Conservation (phyloP, 208 protist species). For the Crithidia expoeki region DNA sequence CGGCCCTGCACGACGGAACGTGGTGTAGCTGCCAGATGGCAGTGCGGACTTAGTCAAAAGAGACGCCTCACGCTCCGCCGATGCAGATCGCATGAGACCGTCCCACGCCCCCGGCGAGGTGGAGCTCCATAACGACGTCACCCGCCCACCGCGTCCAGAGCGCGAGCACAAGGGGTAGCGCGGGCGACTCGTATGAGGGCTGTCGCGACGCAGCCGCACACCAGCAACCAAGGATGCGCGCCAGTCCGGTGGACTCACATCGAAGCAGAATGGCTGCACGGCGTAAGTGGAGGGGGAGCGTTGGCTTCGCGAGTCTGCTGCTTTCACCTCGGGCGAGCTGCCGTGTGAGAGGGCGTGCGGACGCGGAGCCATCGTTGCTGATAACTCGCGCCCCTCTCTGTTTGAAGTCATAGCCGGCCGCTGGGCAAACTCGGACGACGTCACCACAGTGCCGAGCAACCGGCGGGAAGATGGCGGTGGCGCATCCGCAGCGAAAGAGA, state of each 20-base stretch:
- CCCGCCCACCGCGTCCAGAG: background rate
- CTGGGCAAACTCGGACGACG: background rate
- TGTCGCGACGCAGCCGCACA: conserved; percentile 16
- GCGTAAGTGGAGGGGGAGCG: background rate
- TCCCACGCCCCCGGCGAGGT: conserved; percentile 13
- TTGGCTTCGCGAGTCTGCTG: background rate
- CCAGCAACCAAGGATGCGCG: conserved; percentile 12
- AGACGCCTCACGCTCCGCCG: conserved; percentile 8
- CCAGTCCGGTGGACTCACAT: background rate
- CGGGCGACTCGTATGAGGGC: conserved; percentile 6
- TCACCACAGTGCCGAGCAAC: background rate
- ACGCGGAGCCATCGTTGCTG: background rate
- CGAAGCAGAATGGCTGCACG: background rate
- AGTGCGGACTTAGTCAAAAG: conserved; percentile 2
- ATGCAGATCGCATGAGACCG: conserved; percentile 7
- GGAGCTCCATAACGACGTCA: background rate
- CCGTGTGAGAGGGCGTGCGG: conserved; percentile 3
- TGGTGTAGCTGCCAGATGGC: background rate
- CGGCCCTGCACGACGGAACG: conserved; percentile 1
- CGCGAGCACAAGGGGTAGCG: conserved; percentile 4
- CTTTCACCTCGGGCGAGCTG: conserved; percentile 11
- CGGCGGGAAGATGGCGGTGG: background rate
- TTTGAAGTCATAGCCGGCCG: background rate
- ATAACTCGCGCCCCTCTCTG: no score
- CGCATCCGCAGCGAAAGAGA: background rate